Conservation (phyloP, 371 early-diverging fungal species). For the Mucor indicus region DNA sequence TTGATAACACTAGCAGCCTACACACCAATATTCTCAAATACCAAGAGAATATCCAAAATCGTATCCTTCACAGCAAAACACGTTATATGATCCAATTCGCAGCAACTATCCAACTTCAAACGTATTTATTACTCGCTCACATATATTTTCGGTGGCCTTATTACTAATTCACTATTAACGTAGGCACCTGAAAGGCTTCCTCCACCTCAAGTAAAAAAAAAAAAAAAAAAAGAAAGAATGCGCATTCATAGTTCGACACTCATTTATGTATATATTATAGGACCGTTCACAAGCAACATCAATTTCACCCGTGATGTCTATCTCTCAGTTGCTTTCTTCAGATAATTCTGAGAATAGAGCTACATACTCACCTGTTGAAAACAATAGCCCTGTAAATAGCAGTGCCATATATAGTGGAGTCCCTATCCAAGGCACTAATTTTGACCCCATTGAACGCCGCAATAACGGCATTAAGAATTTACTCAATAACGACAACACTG, state of each 20-base stretch:
- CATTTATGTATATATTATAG: background rate
- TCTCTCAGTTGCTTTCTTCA: constrained; percentile 40
- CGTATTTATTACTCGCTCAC: constrained; percentile 2
- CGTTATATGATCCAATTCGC: constrained; percentile 21
- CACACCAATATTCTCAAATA: background rate
- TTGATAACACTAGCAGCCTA: background rate
- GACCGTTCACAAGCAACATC: constrained; percentile 8
- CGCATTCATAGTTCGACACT: background rate
- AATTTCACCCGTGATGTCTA: constrained; percentile 44
- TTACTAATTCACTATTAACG: background rate
- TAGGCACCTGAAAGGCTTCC: constrained; percentile 12
- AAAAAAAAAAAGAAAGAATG: background rate
- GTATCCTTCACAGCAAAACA: background rate
- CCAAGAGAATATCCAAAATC: constrained; percentile 3
- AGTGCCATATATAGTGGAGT: background rate
- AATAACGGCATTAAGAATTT: constrained; percentile 31
- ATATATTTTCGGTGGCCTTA: too few relatives aligned
- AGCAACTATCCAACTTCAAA: constrained; percentile 1
- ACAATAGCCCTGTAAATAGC: background rate
- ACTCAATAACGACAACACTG: constrained; percentile 29
- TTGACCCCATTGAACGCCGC: constrained; percentile 9
- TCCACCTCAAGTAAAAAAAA: constrained; percentile 6
- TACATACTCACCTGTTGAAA: constrained; percentile 4
- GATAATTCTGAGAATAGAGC: constrained; percentile 20
- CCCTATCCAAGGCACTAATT: background rate